Evolutionary conservation across 2,329 filamentous ascomycete species (phyloP), one percentile per base, ranked within the genome.

Genomic region (Pyrenochaeta sp.): DNA sequence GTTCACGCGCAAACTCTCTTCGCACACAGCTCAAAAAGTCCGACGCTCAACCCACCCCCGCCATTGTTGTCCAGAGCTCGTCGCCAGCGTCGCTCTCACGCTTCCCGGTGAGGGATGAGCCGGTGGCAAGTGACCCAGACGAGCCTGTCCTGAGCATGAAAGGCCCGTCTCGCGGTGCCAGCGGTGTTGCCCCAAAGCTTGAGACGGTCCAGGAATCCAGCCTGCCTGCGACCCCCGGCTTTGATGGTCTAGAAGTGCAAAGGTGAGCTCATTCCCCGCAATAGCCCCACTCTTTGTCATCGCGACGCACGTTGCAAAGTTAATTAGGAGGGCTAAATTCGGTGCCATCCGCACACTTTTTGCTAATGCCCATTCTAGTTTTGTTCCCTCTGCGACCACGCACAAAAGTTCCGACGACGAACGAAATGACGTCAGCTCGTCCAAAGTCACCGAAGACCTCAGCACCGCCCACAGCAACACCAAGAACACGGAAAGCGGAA

Each of bases 121-220:
- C 48, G 15, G 54, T 54, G 32, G 59, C 58, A 29, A 73, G 67
- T 63, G 76, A 76, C 47, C 60, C 67, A 27, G 77, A 78, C 15
- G 70, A 76, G 47, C 74, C 77, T 47, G 56, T 65, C 20, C 52
- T 71, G 51, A 71, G 66, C 50, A 70, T 75, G 42, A 81, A 81
- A 60, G 71, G 65, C 12, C 67, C 75, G 11, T 66, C 74, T 70
- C 86, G 87, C 61, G 85, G 83, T 54, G 81, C 83, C 46, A 86
- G 82, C 69, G 84, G 82, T 45, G 63, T 57, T 51, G 84, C 82
- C 45, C 83, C 88, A 43, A 86, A 85, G 42, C 79, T 97, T 51
- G 94, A 96, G 77, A 97, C 95, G 0, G 94, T 98, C 14, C 90
- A 97, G 72, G 94, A 97, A 81, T 88, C 90, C 48, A 95, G 91